Conservation (phyloP, 345 rosid species). For the Hypericum androsaemum region DNA sequence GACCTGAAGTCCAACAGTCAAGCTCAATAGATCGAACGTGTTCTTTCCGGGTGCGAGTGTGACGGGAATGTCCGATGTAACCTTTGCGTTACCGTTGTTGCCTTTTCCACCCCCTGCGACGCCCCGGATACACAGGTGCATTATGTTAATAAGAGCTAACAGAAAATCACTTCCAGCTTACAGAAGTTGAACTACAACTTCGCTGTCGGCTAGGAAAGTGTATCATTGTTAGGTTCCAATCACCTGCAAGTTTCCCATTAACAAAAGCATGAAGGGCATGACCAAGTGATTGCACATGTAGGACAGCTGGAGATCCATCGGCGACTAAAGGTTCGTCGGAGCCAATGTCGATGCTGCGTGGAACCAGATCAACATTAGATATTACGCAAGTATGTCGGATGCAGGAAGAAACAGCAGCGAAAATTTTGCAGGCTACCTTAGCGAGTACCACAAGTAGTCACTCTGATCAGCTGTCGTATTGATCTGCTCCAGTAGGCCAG, state of each 20-base stretch:
- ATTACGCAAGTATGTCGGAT: not conserved
- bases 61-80: slow-evolving; percentile 56
- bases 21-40: slow-evolving; percentile 69
- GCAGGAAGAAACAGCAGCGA: not conserved
- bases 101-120: slow-evolving; percentile 63
- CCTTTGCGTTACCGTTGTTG: slow-evolving; percentile 35
- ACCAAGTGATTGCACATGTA: slow-evolving; percentile 77
- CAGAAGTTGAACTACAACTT: no score
- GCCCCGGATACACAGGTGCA: slow-evolving; percentile 2
- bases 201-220: no score
- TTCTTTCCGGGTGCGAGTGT: slow-evolving; percentile 58
- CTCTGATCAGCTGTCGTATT: slow-evolving; percentile 78
- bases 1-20: slow-evolving; percentile 97
- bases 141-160: no score
- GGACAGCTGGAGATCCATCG: slow-evolving; percentile 59
- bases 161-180: no score
- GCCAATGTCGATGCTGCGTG: slow-evolving; percentile 37
- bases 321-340: slow-evolving; percentile 48
- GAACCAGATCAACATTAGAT: not conserved
- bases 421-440: slow-evolving; percentile 38
- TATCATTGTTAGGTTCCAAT: not conserved
- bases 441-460: slow-evolving; percentile 89
- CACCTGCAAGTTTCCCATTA: slow-evolving; percentile 77
- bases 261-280: slow-evolving; percentile 73
- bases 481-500: slow-evolving; percentile 77